Percentiles rank a stretch among this genome's conserved stretches.
These are phyloP conservation scores for Hypsizygus marmoreus DNA, from an alignment of 768 basidiomycete genomes.

Conservation along the genomic window DNA sequence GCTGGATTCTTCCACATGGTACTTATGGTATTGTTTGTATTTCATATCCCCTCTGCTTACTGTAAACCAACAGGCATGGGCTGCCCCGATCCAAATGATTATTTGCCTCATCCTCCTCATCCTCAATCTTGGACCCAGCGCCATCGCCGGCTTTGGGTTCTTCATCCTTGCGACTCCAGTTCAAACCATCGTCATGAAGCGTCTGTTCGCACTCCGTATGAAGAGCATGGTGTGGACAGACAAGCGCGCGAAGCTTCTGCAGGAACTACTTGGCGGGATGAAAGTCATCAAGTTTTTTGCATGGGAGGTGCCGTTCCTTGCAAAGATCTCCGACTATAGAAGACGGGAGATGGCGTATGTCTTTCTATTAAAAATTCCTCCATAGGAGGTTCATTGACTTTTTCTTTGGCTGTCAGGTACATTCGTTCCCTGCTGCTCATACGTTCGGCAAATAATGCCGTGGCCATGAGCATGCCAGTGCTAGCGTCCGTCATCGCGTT, in stretches of 20 bases:
- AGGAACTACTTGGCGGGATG: conserved; percentile 89
- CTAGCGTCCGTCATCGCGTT: conserved; percentile 79
- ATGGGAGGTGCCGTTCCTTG: conserved; percentile 83
- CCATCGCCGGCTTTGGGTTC: conserved; percentile 53
- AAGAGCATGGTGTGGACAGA: conserved; percentile 90
- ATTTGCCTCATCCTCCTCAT: conserved; percentile 78
- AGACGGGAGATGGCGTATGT: conserved; percentile 68
- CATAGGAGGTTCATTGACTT: background rate
- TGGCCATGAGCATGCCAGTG: conserved; percentile 71
- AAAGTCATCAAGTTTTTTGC: conserved; percentile 92
- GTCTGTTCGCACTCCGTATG: conserved; percentile 64
- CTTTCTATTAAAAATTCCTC: background rate
- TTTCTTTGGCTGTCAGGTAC: conserved; percentile 38
- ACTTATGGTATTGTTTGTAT: conserved; percentile 15
- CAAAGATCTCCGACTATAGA: conserved; percentile 70
- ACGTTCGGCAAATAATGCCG: conserved; percentile 66
- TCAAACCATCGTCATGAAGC: conserved; percentile 75
- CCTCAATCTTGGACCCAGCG: conserved; percentile 68
- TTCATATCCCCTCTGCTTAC: conserved; percentile 1
- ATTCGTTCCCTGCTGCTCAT: conserved; percentile 68
- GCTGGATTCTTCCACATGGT: conserved; percentile 79
- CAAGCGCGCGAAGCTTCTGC: conserved; percentile 83
- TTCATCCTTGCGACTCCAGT: conserved; percentile 73
- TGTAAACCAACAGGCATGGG: conserved; percentile 52
- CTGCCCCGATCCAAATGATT: conserved; percentile 73